Evolutionary conservation across 2,329 filamentous ascomycete species (phyloP).

Genomic region (Xylariaceae sp.): DNA sequence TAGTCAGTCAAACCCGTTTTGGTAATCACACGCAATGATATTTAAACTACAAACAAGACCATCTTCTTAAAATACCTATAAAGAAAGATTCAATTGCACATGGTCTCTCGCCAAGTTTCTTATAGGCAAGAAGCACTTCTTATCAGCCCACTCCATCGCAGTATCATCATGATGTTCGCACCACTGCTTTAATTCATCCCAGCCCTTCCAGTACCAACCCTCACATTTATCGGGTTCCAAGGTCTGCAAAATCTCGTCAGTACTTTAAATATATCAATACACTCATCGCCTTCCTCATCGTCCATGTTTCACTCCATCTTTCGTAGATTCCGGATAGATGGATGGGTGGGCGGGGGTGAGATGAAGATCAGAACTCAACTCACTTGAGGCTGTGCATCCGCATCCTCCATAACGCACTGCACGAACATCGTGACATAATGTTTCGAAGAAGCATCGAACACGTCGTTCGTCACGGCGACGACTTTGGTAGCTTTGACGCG

Average conservation of each 20-base stretch:
- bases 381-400: conserved; percentile 60
- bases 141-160: conserved; percentile 31
- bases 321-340: too few relatives aligned
- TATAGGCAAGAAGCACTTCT: conserved; percentile 50
- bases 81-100: conserved; percentile 14
- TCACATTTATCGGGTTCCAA: conserved; percentile 60
- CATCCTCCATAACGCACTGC: conserved; percentile 56
- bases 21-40: too few relatives aligned
- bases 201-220: conserved; percentile 56
- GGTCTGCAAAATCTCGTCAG: conserved; percentile 39
- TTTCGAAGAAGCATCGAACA: conserved; percentile 64
- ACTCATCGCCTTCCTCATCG: too few relatives aligned
- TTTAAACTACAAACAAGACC: neutral
- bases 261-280: neutral
- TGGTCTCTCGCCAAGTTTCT: conserved; percentile 32
- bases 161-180: conserved; percentile 38
- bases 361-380: conserved; percentile 32
- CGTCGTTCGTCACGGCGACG: conserved; percentile 69
- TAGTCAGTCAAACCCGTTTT: too few relatives aligned
- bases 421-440: conserved; percentile 81
- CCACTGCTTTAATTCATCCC: conserved; percentile 50
- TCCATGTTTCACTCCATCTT: too few relatives aligned
- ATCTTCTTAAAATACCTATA: neutral
- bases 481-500: conserved; percentile 59
- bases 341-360: too few relatives aligned